Conservation (phyloP, 768 basidiomycete genomes). For the Tricholoma matsutake region DNA sequence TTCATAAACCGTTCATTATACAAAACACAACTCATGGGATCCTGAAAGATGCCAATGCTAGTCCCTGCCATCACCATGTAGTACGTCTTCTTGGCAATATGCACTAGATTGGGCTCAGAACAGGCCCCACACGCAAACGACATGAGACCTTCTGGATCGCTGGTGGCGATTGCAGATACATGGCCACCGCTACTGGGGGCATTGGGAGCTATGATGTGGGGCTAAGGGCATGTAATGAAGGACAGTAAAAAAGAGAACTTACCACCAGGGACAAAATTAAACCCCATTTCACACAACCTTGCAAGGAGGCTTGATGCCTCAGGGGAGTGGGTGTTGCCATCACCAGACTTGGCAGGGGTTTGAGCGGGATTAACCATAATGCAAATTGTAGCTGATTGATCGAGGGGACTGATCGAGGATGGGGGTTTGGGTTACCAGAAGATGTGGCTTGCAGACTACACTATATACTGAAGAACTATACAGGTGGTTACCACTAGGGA, state of each 20-base stretch:
- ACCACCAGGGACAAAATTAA: background rate
- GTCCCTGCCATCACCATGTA: background rate
- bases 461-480: constrained; percentile 1
- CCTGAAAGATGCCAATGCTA: background rate
- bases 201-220: background rate
- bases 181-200: background rate
- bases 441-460: background rate
- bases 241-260: background rate
- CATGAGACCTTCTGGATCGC: background rate
- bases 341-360: background rate
- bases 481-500: background rate
- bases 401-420: background rate
- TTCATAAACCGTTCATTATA: background rate
- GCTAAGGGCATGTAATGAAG: background rate
- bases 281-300: background rate
- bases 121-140: background rate
- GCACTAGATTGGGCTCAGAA: background rate
- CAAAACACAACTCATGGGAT: background rate
- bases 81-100: background rate
- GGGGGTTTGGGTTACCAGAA: background rate
- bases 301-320: background rate
- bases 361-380: background rate
- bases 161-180: background rate
- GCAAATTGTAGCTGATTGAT: background rate
- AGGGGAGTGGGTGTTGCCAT: background rate